Base-by-base conservation (phyloP, 2,329 filamentous ascomycete species). In the Phyllosticta citrichinensis region DNA sequence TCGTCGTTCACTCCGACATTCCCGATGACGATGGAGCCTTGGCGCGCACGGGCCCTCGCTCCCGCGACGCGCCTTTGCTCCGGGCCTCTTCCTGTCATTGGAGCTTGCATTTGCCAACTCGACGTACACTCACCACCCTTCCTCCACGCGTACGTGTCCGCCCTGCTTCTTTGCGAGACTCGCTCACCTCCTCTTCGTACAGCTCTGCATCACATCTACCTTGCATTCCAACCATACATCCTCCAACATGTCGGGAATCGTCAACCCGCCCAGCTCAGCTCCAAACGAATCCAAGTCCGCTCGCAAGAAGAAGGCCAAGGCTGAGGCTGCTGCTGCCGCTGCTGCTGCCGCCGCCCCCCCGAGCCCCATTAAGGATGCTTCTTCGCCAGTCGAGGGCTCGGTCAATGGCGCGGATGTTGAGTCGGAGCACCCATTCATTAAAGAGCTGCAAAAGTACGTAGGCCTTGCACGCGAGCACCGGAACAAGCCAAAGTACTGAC, bases 361-460 rank as follows among this genome's bases (percentile, higher is more conserved):
- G 20, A 61, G 40, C 10, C 59, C 59, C 5, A 57, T 54, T 47
- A 47, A 55, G 33, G 60, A 57, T 54, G 52, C 35, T 24, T 30
- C 40, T 51, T 50, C 55, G 2, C 60, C 60, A n/a, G 24, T 51
- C 24, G 60, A 62, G 20, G 56, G 52, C 52, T 30, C 55, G n/a
- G 51, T 78, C 63, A 85, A 86, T 68, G 79, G 79, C 63, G 75
- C 77, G 57, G 86, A 89, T 62, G 40, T 47, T 14, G 84, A 84
- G 63, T 70, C 74, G 64, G 92, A 97, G 73, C 91, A 84, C 69
- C 80, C 86, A 50, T 91, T 93, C 76, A 82, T 97, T 71, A 91
- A 86, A 72, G 93, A 97, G 73, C 81, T 97, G 56, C 86, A 93
- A 71, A 97, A 96, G 92, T 96, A 79, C 72, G 86, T 69, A n/a